A percentile compares a stretch with the other conserved stretches of the same genome.
These are phyloP conservation scores for Echites panduratus DNA, from an alignment of 257 asterid genomes.

Conservation along the genomic window DNA sequence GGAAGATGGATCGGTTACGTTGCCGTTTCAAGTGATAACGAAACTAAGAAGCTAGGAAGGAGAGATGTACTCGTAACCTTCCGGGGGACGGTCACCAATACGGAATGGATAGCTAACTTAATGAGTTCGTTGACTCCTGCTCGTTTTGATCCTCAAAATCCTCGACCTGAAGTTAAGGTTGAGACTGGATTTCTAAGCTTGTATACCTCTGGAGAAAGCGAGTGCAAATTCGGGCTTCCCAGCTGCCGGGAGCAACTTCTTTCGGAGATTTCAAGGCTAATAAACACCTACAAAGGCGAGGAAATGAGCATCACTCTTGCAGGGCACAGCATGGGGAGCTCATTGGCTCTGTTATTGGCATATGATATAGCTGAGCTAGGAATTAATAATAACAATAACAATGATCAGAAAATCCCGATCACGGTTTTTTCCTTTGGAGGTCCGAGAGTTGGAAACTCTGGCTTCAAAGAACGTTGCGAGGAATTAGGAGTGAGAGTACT, in stretches of 20 bases:
- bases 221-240: slow-evolving; percentile 38
- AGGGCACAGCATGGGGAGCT: slow-evolving; percentile 79
- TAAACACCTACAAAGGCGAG: slow-evolving; percentile 27
- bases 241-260: slow-evolving; percentile 67
- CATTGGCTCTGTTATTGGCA: slow-evolving; percentile 44
- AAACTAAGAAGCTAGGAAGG: slow-evolving; percentile 34
- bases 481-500: slow-evolving; percentile 55
- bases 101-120: slow-evolving; percentile 58
- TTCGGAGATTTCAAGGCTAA: slow-evolving; percentile 48
- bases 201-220: slow-evolving; percentile 39
- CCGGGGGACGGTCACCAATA: slow-evolving; percentile 51
- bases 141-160: slow-evolving; percentile 42
- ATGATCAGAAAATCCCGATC: slow-evolving; percentile 25
- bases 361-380: slow-evolving; percentile 62
- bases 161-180: slow-evolving; percentile 46
- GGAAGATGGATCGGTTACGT: slow-evolving; percentile 61
- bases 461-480: slow-evolving; percentile 60
- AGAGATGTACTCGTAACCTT: slow-evolving; percentile 54
- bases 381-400: slow-evolving; percentile 17
- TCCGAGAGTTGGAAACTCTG: slow-evolving; percentile 62
- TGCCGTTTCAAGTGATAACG: slow-evolving; percentile 34
- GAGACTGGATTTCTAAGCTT: slow-evolving; percentile 58
- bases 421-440: slow-evolving; percentile 69
- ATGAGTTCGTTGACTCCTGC: slow-evolving; percentile 57
- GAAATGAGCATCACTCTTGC: slow-evolving; percentile 53